phyloP scores from a whole-genome alignment of 148 eudicot species.

The Cornus suecica region DNA sequence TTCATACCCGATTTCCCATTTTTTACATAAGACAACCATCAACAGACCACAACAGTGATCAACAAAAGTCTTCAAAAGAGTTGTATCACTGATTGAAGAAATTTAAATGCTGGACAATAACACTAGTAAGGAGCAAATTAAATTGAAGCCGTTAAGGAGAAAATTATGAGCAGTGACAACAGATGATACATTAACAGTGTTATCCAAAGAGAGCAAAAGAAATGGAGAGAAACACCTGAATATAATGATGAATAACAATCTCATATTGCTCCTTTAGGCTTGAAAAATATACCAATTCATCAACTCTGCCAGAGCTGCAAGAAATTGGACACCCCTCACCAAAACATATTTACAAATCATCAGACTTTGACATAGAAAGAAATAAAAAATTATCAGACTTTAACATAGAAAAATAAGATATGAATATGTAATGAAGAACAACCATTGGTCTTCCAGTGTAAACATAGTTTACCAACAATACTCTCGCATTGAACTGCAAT shows the following conservation, averaged over 20 bases:
- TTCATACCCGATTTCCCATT: too few relatives aligned
- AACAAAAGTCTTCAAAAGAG: neutral
- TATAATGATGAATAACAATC: slow-evolving; percentile 86
- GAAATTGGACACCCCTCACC: slow-evolving; percentile 13
- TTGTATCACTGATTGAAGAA: neutral
- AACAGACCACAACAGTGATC: neutral
- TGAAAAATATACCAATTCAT: slow-evolving; percentile 93
- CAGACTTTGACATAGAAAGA: neutral
- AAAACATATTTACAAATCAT: too few relatives aligned
- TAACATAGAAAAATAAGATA: neutral
- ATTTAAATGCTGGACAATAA: neutral
- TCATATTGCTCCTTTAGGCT: slow-evolving; percentile 88
- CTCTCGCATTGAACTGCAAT: too few relatives aligned
- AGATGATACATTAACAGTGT: neutral
- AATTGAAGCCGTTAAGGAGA: neutral
- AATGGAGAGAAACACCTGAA: slow-evolving; percentile 59
- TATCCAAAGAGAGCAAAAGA: neutral
- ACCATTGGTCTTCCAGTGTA: neutral
- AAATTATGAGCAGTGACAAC: neutral
- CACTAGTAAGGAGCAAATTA: neutral
- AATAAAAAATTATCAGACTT: too few relatives aligned
- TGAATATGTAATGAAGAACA: neutral
- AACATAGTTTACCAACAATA: too few relatives aligned
- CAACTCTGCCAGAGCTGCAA: slow-evolving; percentile 93
- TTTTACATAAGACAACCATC: too few relatives aligned